Percentiles rank a stretch among this genome's conserved stretches.
These are phyloP conservation scores for Chenopodium formosanum DNA, from an alignment of 148 eudicot genomes.

Conservation along the genomic window DNA sequence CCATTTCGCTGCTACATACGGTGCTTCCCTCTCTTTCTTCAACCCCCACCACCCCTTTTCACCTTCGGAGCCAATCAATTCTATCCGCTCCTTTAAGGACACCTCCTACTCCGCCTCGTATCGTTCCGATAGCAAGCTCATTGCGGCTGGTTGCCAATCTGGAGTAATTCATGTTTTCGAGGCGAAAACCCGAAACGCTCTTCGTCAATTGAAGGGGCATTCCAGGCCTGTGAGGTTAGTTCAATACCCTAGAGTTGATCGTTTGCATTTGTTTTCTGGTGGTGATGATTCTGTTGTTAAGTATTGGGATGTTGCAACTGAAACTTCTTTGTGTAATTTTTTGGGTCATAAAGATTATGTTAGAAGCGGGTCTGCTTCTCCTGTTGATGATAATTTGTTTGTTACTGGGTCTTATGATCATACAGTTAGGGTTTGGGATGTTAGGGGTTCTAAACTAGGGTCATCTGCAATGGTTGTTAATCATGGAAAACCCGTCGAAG, in stretches of 20 bases:
- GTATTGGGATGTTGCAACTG: constrained; percentile 79
- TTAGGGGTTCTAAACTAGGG: constrained; percentile 41
- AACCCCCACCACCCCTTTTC: constrained; percentile 39
- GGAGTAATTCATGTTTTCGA: constrained; percentile 64
- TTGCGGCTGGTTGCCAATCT: constrained; percentile 60
- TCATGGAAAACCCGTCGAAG: constrained; percentile 84
- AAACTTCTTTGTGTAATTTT: constrained; percentile 36
- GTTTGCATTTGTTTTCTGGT: constrained; percentile 63
- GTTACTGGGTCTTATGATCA: constrained; percentile 86
- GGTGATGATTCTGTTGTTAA: constrained; percentile 71
- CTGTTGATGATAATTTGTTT: constrained; percentile 72
- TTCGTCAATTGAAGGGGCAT: constrained; percentile 58
- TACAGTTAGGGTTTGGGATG: constrained; percentile 83
- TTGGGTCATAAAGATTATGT: constrained; percentile 88
- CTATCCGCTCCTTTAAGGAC: constrained; percentile 55
- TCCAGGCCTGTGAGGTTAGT: constrained; percentile 56
- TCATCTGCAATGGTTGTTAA: constrained; percentile 49
- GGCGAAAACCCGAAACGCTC: constrained; percentile 44
- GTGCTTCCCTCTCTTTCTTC: constrained; percentile 59
- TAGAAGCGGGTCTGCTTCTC: constrained; percentile 55
- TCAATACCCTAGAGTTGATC: constrained; percentile 56
- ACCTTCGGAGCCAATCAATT: constrained; percentile 33
- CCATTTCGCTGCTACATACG: constrained; percentile 65
- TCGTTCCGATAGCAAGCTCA: constrained; percentile 66
- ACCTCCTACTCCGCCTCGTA: constrained; percentile 58